These are phyloP conservation scores for Trichosporon ovoides DNA, from an alignment of 1,284 basidiomycete genomes.

Conservation along the genomic window DNA sequence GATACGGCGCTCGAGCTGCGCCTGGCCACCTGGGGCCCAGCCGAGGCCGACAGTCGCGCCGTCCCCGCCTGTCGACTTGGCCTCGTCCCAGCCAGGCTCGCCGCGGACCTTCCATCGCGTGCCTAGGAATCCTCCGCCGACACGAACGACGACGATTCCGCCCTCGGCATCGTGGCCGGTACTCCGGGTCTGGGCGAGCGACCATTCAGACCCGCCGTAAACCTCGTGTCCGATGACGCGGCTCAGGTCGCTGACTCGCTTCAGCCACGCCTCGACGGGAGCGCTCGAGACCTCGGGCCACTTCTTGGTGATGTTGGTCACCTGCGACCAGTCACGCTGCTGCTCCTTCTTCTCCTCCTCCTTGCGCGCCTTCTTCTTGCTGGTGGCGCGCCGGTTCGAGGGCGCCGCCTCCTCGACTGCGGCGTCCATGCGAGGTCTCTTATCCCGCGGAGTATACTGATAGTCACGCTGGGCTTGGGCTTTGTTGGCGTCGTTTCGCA, in stretches of 20 bases:
- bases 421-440: constrained; percentile 42
- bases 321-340: constrained; percentile 25
- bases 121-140: constrained; percentile 37
- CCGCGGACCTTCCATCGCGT: constrained; percentile 39
- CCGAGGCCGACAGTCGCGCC: constrained; percentile 21
- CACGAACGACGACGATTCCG: constrained; percentile 31
- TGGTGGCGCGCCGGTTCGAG: constrained; percentile 13
- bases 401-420: constrained; percentile 38
- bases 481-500: constrained; percentile 25
- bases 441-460: constrained; percentile 33
- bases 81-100: constrained; percentile 44
- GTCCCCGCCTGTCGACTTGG: constrained; percentile 12
- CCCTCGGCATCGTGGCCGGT: constrained; percentile 25
- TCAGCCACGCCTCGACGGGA: constrained; percentile 34
- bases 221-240: constrained; percentile 23
- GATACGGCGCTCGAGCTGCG: constrained; percentile 41
- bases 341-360: constrained; percentile 32
- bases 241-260: constrained; percentile 19
- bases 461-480: constrained; percentile 26
- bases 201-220: constrained; percentile 34
- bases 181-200: constrained; percentile 22
- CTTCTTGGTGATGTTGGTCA: constrained; percentile 25
- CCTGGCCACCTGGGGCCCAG: constrained; percentile 11
- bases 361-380: constrained; percentile 36
- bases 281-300: constrained; percentile 34